Conservation (phyloP, 2,329 filamentous ascomycete genomes). For the Verticillium longisporum region DNA sequence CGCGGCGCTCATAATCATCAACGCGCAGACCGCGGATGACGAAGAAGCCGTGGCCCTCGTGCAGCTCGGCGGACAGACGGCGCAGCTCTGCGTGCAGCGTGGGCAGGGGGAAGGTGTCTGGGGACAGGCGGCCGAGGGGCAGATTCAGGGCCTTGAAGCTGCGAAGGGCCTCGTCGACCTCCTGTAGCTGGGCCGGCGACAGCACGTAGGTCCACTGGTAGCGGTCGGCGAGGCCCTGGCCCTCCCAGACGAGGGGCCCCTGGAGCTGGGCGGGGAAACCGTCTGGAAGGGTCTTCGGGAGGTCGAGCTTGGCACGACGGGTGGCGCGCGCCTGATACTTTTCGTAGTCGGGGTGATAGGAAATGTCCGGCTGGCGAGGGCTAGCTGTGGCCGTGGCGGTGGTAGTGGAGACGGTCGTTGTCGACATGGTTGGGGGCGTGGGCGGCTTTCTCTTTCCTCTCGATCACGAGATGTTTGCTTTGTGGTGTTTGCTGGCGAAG, state of each 20-base stretch:
- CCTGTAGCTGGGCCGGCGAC: constrained; percentile 35
- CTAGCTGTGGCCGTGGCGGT: constrained; percentile 5
- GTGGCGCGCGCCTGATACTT: constrained; percentile 46
- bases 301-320: constrained; percentile 32
- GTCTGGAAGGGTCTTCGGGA: constrained; percentile 33
- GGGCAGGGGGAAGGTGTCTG: constrained; percentile 49
- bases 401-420: neutral
- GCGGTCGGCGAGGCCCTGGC: constrained; percentile 33
- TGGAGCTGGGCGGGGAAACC: constrained; percentile 43
- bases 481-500: too few species aligned
- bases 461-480: too few species aligned
- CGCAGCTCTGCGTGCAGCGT: constrained; percentile 42
- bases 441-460: too few species aligned
- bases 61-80: constrained; percentile 44
- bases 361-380: constrained; percentile 50
- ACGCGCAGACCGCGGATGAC: constrained; percentile 53
- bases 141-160: constrained; percentile 21
- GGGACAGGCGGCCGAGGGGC: constrained; percentile 33
- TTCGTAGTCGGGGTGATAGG: constrained; percentile 45
- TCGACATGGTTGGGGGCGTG: neutral
- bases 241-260: constrained; percentile 52
- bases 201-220: constrained; percentile 50
- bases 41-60: constrained; percentile 53
- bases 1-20: constrained; percentile 42
- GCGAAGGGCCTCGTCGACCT: constrained; percentile 27